Evolutionary conservation across 305 asterid species (phyloP).

Genomic region (Fraxinus dipetala): DNA sequence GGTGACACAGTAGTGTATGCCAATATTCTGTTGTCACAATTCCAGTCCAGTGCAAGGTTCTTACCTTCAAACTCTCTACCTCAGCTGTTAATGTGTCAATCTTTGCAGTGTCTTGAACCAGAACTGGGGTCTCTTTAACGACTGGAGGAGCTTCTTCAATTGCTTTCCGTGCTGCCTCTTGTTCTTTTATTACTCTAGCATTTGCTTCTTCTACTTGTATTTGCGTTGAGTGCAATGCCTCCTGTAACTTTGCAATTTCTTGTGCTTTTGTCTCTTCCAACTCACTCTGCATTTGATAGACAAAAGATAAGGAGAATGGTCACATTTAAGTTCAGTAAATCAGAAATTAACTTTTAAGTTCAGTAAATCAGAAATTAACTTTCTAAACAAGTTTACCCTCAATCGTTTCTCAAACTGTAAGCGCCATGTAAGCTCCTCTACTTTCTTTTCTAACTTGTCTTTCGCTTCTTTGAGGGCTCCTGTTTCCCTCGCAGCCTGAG

Average conservation of each 20-base stretch:
- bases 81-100: conserved; percentile 78
- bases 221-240: conserved; percentile 68
- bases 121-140: conserved; percentile 89
- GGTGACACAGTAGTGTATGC: not conserved
- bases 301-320: conserved; percentile 23
- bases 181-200: conserved; percentile 70
- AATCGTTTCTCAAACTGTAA: conserved; percentile 91
- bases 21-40: conserved; percentile 17
- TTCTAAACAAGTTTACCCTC: conserved; percentile 55
- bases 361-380: conserved; percentile 2
- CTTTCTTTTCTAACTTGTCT: conserved; percentile 98
- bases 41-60: conserved; percentile 7
- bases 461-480: conserved; percentile 99
- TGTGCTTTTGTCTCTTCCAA: conserved; percentile 91
- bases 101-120: conserved; percentile 84
- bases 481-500: conserved; percentile 92
- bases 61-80: conserved; percentile 79
- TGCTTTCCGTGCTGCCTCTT: conserved; percentile 84
- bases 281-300: conserved; percentile 61
- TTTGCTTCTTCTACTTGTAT: conserved; percentile 88
- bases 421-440: conserved; percentile 99
- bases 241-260: conserved; percentile 82
- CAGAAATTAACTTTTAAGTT: conserved; percentile 3
- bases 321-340: conserved; percentile 14
- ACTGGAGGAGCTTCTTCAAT: conserved; percentile 97